phyloP scores from a whole-genome alignment of 139 green algal species.

The Tetradesmus obliquus region DNA sequence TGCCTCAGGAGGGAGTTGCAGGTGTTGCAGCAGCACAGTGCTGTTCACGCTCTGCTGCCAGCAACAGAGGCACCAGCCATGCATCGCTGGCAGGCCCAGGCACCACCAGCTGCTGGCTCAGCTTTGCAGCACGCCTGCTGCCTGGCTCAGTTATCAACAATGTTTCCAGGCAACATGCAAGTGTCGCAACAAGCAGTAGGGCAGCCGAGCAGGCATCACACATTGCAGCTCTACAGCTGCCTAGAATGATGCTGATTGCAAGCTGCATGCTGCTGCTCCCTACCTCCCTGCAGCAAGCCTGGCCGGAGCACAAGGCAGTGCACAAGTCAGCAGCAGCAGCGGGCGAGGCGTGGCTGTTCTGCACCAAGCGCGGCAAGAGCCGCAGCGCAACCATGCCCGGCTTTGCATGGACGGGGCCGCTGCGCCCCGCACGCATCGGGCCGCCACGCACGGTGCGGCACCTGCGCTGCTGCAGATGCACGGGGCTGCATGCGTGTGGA shows the following conservation, averaged over 20 bases:
- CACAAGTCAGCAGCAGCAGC: constrained; percentile 59
- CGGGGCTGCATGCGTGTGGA: not conserved
- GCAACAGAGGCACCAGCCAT: too few species aligned
- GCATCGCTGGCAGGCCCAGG: too few species aligned
- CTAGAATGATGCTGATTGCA: not conserved
- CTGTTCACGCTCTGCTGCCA: too few species aligned
- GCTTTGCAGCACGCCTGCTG: too few species aligned
- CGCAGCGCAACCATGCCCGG: constrained; percentile 72
- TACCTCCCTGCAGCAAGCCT: constrained; percentile 65
- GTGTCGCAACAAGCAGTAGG: too few species aligned
- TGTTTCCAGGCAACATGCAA: too few species aligned
- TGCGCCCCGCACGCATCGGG: constrained; percentile 84
- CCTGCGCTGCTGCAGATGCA: too few species aligned
- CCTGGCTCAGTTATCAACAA: too few species aligned
- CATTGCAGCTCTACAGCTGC: not conserved
- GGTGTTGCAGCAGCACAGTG: not conserved
- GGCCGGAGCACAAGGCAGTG: constrained; percentile 84
- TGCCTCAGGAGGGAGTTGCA: not conserved
- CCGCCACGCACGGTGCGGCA: constrained; percentile 70
- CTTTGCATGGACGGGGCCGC: constrained; percentile 89
- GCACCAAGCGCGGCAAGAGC: constrained; percentile 71
- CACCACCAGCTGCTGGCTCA: too few species aligned
- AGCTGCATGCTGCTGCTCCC: not conserved
- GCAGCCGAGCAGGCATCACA: not conserved
- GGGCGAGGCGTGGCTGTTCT: constrained; percentile 80